A percentile compares a stretch with the other conserved stretches of the same genome.
phyloP scores from a whole-genome alignment of 805 yeast species.

The Metschnikowia sp. region DNA sequence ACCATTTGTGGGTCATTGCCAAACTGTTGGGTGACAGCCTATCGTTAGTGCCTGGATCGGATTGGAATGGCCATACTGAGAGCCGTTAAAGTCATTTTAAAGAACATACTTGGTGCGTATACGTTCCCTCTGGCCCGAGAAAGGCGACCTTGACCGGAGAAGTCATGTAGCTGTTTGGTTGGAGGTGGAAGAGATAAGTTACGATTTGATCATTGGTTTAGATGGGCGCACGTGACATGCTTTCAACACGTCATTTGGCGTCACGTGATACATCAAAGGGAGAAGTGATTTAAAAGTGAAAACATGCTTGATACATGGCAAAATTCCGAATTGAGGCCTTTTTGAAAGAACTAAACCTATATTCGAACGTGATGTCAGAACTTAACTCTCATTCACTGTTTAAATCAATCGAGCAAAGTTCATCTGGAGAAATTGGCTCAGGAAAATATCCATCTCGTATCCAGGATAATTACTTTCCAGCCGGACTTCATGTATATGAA shows the following conservation, averaged over 20 bases:
- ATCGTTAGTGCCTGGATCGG: slow-evolving; percentile 8
- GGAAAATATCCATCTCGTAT: too few relatives aligned
- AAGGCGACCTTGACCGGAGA: slow-evolving; percentile 52
- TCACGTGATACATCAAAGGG: not conserved
- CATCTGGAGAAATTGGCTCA: too few relatives aligned
- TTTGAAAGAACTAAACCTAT: too few relatives aligned
- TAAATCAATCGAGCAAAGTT: too few relatives aligned
- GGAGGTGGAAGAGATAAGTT: too few relatives aligned
- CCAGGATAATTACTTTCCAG: too few relatives aligned
- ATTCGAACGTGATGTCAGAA: too few relatives aligned
- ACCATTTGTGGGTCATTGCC: slow-evolving; percentile 29
- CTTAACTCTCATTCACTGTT: too few relatives aligned
- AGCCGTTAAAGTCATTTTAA: not conserved
- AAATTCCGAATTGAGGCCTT: too few relatives aligned
- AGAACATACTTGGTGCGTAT: slow-evolving; percentile 73
- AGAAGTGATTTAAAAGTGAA: not conserved
- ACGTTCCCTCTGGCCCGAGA: slow-evolving; percentile 90
- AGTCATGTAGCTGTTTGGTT: not conserved
- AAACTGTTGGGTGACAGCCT: slow-evolving; percentile 53
- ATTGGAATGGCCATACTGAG: not conserved
- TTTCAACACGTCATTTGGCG: not conserved
- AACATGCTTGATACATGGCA: not conserved
- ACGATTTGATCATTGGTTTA: too few relatives aligned
- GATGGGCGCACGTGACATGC: too few relatives aligned
- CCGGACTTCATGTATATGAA: too few relatives aligned